These are phyloP conservation scores for Gossypium sturtianum DNA, from an alignment of 345 rosid species.

Conservation along the genomic window DNA sequence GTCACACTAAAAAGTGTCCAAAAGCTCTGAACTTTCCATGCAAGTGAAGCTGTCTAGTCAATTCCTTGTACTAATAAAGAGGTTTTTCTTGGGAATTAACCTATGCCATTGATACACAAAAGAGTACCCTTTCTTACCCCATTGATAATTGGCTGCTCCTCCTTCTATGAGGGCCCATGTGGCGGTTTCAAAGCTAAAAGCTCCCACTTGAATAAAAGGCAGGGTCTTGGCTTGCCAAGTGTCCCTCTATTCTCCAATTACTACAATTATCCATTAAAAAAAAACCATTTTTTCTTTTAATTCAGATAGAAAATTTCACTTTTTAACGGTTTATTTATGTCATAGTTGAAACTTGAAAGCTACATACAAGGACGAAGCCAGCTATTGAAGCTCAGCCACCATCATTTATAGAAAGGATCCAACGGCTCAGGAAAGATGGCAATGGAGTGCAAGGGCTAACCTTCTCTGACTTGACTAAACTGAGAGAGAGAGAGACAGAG, in stretches of 20 bases:
- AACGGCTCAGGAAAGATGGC: conserved; percentile 33
- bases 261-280: not conserved
- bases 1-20: not conserved
- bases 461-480: conserved; percentile 19
- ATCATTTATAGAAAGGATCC: conserved; percentile 19
- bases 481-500: not conserved
- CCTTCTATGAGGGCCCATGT: not conserved
- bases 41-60: not conserved
- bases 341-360: not conserved
- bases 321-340: not conserved
- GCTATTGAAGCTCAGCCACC: conserved; percentile 2
- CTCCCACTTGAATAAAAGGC: not conserved
- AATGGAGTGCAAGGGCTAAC: conserved; percentile 21
- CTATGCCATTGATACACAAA: not conserved
- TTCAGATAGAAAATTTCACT: not conserved
- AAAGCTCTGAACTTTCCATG: not conserved
- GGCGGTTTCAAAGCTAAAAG: not conserved
- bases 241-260: not conserved
- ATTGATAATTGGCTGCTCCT: not conserved
- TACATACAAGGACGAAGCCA: not conserved
- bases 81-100: not conserved
- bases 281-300: not conserved
- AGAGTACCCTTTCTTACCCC: not conserved
- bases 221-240: not conserved
- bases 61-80: not conserved